Evolutionary conservation across 1,284 basidiomycete genomes (phyloP).

Genomic region (Ceratobasidium sp.): DNA sequence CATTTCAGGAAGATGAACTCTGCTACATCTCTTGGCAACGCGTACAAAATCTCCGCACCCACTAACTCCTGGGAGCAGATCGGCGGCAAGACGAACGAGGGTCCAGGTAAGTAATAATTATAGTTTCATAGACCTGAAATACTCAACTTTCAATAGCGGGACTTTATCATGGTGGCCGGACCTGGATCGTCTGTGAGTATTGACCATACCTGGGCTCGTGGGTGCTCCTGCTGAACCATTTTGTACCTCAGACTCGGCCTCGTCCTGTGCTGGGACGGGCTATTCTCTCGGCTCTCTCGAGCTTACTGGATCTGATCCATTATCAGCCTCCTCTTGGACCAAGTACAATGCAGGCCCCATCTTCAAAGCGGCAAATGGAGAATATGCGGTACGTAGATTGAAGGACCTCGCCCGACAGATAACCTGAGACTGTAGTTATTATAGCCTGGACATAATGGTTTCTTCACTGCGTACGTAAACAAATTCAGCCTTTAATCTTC

Average conservation of each 20-base stretch:
- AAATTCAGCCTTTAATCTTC: background rate
- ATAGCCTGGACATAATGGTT: background rate
- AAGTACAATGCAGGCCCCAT: constrained; percentile 14
- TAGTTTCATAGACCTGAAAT: background rate
- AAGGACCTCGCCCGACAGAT: no score
- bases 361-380: constrained; percentile 4
- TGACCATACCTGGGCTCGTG: background rate
- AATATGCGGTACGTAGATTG: background rate
- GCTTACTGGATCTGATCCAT: constrained; percentile 1
- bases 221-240: background rate
- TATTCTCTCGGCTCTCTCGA: constrained; percentile 32
- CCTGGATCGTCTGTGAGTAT: constrained; percentile 33
- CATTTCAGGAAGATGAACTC: constrained; percentile 26
- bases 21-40: constrained; percentile 12
- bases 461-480: background rate
- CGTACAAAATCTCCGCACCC: background rate
- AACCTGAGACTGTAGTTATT: no score
- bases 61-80: constrained; percentile 42
- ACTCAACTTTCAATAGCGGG: no score
- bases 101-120: constrained; percentile 6
- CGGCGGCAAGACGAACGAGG: constrained; percentile 25
- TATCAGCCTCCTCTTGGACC: background rate
- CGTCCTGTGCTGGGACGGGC: constrained; percentile 23
- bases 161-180: constrained; percentile 10
- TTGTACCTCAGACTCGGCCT: constrained; percentile 21